Evolutionary conservation across 2,329 filamentous ascomycete species (phyloP), one percentile per base, ranked within the genome.

Genomic region (Colletotrichum sansevieriae): DNA sequence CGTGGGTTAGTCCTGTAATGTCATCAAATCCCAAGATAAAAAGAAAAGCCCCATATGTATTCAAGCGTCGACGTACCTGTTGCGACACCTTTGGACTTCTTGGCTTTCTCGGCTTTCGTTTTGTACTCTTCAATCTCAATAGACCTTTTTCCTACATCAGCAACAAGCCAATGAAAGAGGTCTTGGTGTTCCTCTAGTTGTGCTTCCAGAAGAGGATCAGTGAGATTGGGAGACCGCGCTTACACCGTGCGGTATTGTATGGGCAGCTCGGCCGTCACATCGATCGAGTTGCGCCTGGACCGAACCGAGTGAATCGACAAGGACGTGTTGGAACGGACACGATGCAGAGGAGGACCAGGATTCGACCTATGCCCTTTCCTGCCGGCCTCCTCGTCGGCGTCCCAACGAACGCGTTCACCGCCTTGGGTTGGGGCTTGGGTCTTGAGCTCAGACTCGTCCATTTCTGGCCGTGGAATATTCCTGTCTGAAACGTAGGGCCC

Each of bases 241-340:
- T 81, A 87, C 78, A 87, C 77, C 3, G 84, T 87, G 51, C 85
- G 83, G 73, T 87, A 88, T 70, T 86, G 83, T 61, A 87, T 85
- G n/a, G 85, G 85, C 56, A 87, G 76, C 3, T 77, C 78, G 13
- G 80, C 76, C 2, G 78, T 74, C 4, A 80, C 81, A 63, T 84
- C 81, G 35, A 84, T 79, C 57, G 74, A 72, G 56, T 77, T 76
- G 46, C 77, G 77, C 20, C 77, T 74, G 6, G 79, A 80, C 41
- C 76, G 77, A 29, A 79, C 75, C 52, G 80, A 80, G 60, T 77
- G 79, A 65, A 83, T 82, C 47, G 80, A 82, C 73, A 83, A 75
- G 1, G 81, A 83, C 46, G 80, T 77, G 25, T 61, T 75, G 1
- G 81, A 82, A 13, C 72, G 72, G 4, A 71, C 70, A 51, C 22